A percentile compares a stretch with the other conserved stretches of the same genome.
phyloP scores from a whole-genome alignment of 176 grass and related monocot genomes.

The Guadua angustifolia region DNA sequence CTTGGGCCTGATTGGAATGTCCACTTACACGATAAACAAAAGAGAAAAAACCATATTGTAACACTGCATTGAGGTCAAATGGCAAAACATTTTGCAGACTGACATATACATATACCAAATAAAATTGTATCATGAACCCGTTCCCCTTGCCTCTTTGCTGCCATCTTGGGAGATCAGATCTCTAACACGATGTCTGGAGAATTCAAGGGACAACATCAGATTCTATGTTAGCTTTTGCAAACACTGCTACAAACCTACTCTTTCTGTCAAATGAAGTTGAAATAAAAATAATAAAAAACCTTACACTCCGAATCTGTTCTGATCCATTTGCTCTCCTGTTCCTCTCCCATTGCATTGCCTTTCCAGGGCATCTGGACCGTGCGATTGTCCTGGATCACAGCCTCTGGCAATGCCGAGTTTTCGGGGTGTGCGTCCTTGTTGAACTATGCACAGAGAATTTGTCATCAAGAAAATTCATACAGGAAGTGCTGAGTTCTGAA shows the following conservation, averaged over 20 bases:
- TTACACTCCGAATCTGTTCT: constrained; percentile 92
- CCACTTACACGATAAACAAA: not conserved
- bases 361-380: constrained; percentile 22
- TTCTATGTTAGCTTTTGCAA: constrained; percentile 8
- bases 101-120: not conserved
- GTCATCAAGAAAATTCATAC: constrained; percentile 1
- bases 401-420: constrained; percentile 19
- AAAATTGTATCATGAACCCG: not conserved
- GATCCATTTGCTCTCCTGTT: constrained; percentile 69
- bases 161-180: constrained; percentile 45
- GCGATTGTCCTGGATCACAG: constrained; percentile 21
- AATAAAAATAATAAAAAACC: constrained; percentile 18
- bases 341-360: not conserved
- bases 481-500: not conserved
- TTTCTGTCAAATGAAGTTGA: constrained; percentile 38
- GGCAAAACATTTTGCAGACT: not conserved
- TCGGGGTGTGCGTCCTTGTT: constrained; percentile 34
- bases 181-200: constrained; percentile 67
- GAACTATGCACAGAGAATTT: constrained; percentile 55
- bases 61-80: not conserved
- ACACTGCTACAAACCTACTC: not conserved
- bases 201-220: not conserved
- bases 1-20: not conserved
- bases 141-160: not conserved
- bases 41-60: not conserved